Percentiles rank a stretch among this genome's conserved stretches.
phyloP scores from a whole-genome alignment of 306 rosid species.

The Quillaja saponaria region DNA sequence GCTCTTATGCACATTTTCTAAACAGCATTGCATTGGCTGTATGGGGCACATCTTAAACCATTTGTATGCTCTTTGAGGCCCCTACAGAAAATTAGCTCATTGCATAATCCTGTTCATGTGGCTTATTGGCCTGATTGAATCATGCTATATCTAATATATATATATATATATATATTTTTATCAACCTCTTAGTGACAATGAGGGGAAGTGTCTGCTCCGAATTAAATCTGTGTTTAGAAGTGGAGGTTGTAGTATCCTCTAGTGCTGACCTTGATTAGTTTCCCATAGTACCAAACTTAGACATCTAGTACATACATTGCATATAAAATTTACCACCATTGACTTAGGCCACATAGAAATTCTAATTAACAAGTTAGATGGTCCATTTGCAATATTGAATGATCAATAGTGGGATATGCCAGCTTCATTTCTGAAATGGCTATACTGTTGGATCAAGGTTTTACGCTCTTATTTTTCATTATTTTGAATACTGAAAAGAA shows the following conservation, averaged over 20 bases:
- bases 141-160: no score
- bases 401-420: background rate
- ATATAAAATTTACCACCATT: background rate
- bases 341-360: background rate
- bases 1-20: conserved; percentile 4
- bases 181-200: background rate
- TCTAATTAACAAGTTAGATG: background rate
- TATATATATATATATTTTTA: no score
- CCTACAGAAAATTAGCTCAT: background rate
- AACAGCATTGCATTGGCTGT: conserved; percentile 8
- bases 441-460: no score
- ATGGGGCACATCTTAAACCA: conserved; percentile 7
- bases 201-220: conserved; percentile 1
- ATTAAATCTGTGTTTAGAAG: background rate
- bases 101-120: background rate
- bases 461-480: no score
- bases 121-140: conserved; percentile 9
- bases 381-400: background rate
- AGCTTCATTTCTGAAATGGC: background rate
- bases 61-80: conserved; percentile 19
- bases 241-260: background rate
- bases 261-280: background rate
- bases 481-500: no score
- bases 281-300: background rate
- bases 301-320: background rate